Conservation (phyloP, 345 rosid species). For the Linum tenue region DNA sequence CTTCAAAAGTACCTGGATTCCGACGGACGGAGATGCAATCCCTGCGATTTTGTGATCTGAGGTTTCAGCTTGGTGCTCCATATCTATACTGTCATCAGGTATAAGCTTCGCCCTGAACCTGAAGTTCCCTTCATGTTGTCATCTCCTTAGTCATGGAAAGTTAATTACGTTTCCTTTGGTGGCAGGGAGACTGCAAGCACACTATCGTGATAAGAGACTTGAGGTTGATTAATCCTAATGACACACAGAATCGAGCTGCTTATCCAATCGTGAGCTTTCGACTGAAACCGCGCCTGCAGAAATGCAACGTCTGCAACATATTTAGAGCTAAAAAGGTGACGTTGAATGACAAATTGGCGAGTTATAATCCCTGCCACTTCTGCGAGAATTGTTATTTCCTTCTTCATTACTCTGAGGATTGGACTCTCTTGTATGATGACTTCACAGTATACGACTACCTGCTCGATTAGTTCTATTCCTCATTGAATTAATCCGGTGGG, state of each 20-base stretch:
- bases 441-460: conserved; percentile 47
- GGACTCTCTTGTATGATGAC: conserved; percentile 25
- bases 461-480: not conserved
- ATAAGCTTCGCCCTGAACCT: not conserved
- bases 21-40: conserved; percentile 48
- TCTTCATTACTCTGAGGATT: conserved; percentile 43
- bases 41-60: conserved; percentile 52
- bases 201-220: conserved; percentile 66
- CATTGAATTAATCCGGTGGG: too few relatives aligned
- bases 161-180: not conserved
- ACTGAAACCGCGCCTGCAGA: conserved; percentile 34
- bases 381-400: conserved; percentile 60
- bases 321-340: conserved; percentile 49
- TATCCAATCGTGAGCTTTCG: conserved; percentile 56
- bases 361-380: conserved; percentile 63
- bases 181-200: conserved; percentile 85
- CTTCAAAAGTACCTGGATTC: conserved; percentile 45
- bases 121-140: not conserved
- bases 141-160: not conserved
- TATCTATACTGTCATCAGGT: conserved; percentile 93
- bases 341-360: conserved; percentile 58
- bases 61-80: conserved; percentile 72
- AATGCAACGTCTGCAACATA: conserved; percentile 64
- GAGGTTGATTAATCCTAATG: conserved; percentile 73
- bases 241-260: conserved; percentile 46